Conservation (phyloP, 805 yeast species). For the Cyberlindnera euphorbiae region DNA sequence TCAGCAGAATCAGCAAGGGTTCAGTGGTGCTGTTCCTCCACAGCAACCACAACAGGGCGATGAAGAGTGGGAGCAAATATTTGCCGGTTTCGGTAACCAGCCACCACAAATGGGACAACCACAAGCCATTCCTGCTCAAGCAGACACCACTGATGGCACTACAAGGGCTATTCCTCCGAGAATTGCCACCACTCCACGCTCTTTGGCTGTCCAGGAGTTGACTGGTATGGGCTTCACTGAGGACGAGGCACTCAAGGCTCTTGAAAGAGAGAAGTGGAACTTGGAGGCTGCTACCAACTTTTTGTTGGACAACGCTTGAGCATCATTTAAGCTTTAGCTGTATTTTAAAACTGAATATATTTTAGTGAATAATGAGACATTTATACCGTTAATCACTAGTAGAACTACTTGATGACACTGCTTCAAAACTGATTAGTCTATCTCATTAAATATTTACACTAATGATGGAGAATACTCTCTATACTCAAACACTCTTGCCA, state of each 20-base stretch:
- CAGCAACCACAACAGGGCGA: constrained; percentile 24
- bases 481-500: constrained; percentile 70
- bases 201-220: constrained; percentile 67
- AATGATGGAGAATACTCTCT: no score
- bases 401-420: no score
- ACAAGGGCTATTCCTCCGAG: constrained; percentile 21
- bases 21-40: not conserved
- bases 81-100: constrained; percentile 79
- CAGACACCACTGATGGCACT: constrained; percentile 15
- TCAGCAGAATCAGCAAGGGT: not conserved
- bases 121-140: constrained; percentile 5
- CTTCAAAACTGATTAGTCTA: no score
- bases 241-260: constrained; percentile 61
- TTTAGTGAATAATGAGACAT: no score
- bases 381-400: not conserved
- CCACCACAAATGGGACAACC: constrained; percentile 10
- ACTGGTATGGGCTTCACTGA: constrained; percentile 86
- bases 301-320: constrained; percentile 61
- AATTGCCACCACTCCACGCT: constrained; percentile 42
- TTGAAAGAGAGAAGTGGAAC: constrained; percentile 66
- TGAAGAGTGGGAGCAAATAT: constrained; percentile 93
- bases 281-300: constrained; percentile 84
- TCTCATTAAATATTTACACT: constrained; percentile 5
- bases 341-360: not conserved
- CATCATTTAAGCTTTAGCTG: not conserved